Conservation (phyloP, 352 stramenopile species). For the Bremia lactucae region DNA sequence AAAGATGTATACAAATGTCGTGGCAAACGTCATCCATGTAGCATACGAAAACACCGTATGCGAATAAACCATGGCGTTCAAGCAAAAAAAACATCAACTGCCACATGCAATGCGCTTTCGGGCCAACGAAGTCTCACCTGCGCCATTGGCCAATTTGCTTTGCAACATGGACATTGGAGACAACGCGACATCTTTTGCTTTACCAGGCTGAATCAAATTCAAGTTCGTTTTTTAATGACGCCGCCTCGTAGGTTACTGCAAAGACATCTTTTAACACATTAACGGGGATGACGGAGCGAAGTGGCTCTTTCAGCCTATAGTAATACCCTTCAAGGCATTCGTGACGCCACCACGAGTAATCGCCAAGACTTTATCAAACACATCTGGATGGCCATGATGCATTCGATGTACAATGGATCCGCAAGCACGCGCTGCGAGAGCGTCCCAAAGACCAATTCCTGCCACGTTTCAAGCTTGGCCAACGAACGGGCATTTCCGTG, state of each 20-base stretch:
- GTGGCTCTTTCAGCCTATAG: too few relatives aligned
- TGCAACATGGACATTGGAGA: slow-evolving; percentile 85
- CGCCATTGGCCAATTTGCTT: slow-evolving; percentile 75
- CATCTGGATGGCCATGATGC: slow-evolving; percentile 79
- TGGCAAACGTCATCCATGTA: slow-evolving; percentile 84
- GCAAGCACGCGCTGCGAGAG: slow-evolving; percentile 72
- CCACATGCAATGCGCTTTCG: slow-evolving; percentile 78
- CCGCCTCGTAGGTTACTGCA: slow-evolving; percentile 60
- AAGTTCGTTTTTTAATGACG: slow-evolving; percentile 69
- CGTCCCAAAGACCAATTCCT: slow-evolving; percentile 79
- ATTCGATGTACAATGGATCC: slow-evolving; percentile 66
- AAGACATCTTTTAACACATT: slow-evolving; percentile 84
- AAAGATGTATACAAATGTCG: slow-evolving; percentile 83
- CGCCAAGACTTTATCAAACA: slow-evolving; percentile 73
- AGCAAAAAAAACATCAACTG: slow-evolving; percentile 77
- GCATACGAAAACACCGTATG: slow-evolving; percentile 82
- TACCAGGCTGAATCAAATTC: slow-evolving; percentile 83
- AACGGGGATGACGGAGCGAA: too few relatives aligned
- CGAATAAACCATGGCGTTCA: slow-evolving; percentile 84
- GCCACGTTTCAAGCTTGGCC: slow-evolving; percentile 79
- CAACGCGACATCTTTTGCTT: slow-evolving; percentile 72
- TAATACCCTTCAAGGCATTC: slow-evolving; percentile 74
- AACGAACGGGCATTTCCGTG: slow-evolving; percentile 76
- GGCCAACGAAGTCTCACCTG: slow-evolving; percentile 62
- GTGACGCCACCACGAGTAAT: slow-evolving; percentile 68